Evolutionary conservation across 139 green algal species (phyloP).

Genomic region (Astrephomene gubernaculifera): DNA sequence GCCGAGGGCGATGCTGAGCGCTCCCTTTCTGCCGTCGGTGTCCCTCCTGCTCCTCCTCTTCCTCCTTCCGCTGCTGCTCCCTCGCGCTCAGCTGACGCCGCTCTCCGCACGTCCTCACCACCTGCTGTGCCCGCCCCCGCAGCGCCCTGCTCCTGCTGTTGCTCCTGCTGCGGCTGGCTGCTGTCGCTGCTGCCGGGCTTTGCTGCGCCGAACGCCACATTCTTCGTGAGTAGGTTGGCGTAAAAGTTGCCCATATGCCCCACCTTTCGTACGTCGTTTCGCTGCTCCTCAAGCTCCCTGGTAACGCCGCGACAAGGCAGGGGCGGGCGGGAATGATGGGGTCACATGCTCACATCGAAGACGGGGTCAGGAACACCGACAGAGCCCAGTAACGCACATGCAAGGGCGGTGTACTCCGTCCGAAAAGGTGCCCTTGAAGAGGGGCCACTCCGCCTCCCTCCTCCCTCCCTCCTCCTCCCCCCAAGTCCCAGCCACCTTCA

Average conservation of each 20-base stretch:
- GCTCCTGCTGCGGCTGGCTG: not conserved
- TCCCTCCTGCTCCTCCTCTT: not conserved
- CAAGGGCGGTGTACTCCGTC: too few relatives aligned
- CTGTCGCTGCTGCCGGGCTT: not conserved
- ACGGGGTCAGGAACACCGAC: too few relatives aligned
- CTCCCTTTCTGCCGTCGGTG: not conserved
- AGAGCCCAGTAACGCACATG: too few relatives aligned
- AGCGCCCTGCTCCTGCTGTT: not conserved
- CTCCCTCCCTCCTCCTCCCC: too few relatives aligned
- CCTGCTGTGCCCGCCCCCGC: not conserved
- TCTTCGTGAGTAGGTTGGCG: slow-evolving; percentile 85
- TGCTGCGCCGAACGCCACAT: slow-evolving; percentile 75
- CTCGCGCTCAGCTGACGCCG: not conserved
- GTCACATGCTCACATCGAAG: too few relatives aligned
- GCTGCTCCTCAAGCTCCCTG: slow-evolving; percentile 78
- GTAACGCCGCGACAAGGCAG: too few relatives aligned
- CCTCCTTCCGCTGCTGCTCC: not conserved
- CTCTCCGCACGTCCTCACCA: too few relatives aligned
- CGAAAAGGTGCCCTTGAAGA: too few relatives aligned
- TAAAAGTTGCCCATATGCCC: slow-evolving; percentile 95
- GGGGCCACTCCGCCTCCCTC: too few relatives aligned
- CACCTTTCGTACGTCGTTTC: slow-evolving; percentile 73
- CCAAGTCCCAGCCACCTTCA: too few relatives aligned
- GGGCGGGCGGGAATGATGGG: too few relatives aligned
- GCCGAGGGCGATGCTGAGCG: not conserved